Base-by-base conservation (phyloP, 1,284 basidiomycete species). In the Coriolopsis trogii region DNA sequence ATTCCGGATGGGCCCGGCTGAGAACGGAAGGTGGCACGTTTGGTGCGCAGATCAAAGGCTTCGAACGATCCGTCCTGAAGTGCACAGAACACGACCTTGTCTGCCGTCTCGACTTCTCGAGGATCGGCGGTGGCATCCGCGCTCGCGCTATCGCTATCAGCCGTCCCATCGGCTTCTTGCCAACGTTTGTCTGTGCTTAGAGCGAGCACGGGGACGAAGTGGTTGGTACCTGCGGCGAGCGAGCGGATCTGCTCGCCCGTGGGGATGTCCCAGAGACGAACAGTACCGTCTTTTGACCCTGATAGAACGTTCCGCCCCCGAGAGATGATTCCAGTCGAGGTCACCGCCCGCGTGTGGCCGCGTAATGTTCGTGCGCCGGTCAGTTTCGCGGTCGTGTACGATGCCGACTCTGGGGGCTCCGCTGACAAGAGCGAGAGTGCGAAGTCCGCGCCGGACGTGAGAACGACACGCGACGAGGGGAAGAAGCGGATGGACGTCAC, bases 201-300 rank as follows among this genome's bases (percentile, higher is more conserved):
- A 9, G 75, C 73, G 13, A 77, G 68, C 6, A 85, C 73, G 4
- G 78, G 73, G 0, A 72, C 63, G 44, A 65, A 73, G 46, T 63
- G 59, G 16, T 65, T 64, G n/a, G 63, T 61, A 5, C 65, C 68
- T 37, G 73, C 64, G 4, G 63, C 53, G n/a, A 79, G 52, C 10
- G 72, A 68, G 57, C 75, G 69, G 37, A 82, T 76, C 62, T 80
- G 76, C 28, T 69, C 67, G 10, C 76, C 81, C 5, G 75, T 73
- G 3, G 80, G 75, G 3, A 92, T 82, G 60, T 93, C 87, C 90
- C 90, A 95, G 4, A 91, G 70, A 24, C 86, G 76, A 18, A 92
- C 66, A 0, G 84, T 86, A 2, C 84, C 82, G 64, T 94, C 91
- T 49, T 81, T 78, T 5, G 82, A 79, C 0, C 73, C 67, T 3